A percentile compares a stretch with the other conserved stretches of the same genome.
Conservation (phyloP, 179 eudicot genomes). For the Corrigiola litoralis region DNA sequence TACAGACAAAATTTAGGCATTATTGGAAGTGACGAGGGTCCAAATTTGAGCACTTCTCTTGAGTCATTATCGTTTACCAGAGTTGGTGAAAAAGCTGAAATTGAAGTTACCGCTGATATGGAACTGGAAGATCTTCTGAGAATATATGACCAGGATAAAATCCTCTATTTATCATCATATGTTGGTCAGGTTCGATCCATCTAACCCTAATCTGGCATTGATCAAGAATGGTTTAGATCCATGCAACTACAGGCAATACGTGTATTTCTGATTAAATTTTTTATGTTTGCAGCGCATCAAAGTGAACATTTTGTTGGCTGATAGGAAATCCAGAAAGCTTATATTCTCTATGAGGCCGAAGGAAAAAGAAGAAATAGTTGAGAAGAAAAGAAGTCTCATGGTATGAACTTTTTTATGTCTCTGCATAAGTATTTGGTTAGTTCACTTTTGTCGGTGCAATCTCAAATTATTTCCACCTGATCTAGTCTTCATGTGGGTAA, state of each 20-base stretch:
- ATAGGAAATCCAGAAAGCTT: constrained; percentile 69
- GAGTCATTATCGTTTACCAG: constrained; percentile 29
- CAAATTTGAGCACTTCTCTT: constrained; percentile 23
- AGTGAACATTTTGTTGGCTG: constrained; percentile 63
- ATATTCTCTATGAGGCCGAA: constrained; percentile 71
- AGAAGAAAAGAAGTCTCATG: constrained; percentile 80
- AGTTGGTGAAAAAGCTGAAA: constrained; percentile 27
- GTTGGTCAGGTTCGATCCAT: constrained; percentile 77
- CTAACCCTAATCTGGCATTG: neutral
- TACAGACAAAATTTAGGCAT: constrained; percentile 66
- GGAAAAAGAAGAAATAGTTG: constrained; percentile 65
- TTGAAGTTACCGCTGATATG: constrained; percentile 52
- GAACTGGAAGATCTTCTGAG: constrained; percentile 75
- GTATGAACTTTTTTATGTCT: constrained; percentile 34
- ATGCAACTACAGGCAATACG: neutral
- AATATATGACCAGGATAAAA: constrained; percentile 79
- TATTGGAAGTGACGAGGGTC: constrained; percentile 45
- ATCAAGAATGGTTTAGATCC: neutral
- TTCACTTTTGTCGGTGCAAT: neutral
- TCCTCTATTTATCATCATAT: constrained; percentile 68
- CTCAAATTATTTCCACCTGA: neutral
- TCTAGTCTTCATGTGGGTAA: neutral
- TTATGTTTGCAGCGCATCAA: constrained; percentile 55
- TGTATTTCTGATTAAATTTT: constrained; percentile 5
- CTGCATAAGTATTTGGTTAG: neutral